phyloP scores from a whole-genome alignment of 257 asterid genomes.

The Euphrasia confusa region DNA sequence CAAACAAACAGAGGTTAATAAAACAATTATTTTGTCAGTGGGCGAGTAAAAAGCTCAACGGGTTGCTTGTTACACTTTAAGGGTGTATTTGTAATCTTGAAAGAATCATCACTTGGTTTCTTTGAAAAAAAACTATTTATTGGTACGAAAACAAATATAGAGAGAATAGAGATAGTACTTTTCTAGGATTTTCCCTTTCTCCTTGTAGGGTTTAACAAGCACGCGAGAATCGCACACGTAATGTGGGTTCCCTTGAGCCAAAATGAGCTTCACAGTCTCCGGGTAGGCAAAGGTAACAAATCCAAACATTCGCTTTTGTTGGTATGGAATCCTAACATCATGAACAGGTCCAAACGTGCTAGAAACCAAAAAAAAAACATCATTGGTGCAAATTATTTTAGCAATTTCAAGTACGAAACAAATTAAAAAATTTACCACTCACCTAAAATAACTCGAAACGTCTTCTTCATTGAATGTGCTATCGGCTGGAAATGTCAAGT shows the following conservation, averaged over 20 bases:
- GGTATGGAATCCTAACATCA: slow-evolving; percentile 90
- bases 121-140: background rate
- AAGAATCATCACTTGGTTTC: background rate
- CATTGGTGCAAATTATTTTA: slow-evolving; percentile 16
- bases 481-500: slow-evolving; percentile 86
- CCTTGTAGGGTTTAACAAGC: slow-evolving; percentile 92
- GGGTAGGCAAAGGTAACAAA: slow-evolving; percentile 81
- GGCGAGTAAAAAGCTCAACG: slow-evolving; percentile 1
- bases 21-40: background rate
- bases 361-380: slow-evolving; percentile 22
- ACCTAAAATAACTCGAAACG: slow-evolving; percentile 81
- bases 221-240: slow-evolving; percentile 87
- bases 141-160: background rate
- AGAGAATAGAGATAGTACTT: slow-evolving; percentile 38
- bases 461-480: slow-evolving; percentile 86
- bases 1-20: too few relatives aligned
- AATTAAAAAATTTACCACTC: background rate
- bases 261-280: slow-evolving; percentile 75
- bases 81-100: background rate
- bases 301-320: slow-evolving; percentile 91
- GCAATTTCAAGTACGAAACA: slow-evolving; percentile 4
- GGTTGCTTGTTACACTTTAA: background rate
- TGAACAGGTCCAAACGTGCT: slow-evolving; percentile 87
- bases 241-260: slow-evolving; percentile 90
- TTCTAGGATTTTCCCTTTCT: slow-evolving; percentile 72